phyloP scores from a whole-genome alignment of 1,139 yeast species.

The Debaryomycetaceae sp. region DNA sequence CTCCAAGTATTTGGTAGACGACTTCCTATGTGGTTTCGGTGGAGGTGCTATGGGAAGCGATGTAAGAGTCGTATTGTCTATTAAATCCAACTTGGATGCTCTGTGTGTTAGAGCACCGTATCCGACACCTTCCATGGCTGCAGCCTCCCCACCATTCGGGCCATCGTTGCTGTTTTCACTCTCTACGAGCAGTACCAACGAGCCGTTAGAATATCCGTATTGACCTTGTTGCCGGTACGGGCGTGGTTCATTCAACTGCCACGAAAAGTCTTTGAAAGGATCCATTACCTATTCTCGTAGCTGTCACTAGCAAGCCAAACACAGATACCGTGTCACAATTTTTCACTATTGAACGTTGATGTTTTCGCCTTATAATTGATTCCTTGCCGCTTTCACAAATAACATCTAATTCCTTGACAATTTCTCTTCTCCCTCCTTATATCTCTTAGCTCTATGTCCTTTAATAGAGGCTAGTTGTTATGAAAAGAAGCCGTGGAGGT shows the following conservation, averaged over 20 bases:
- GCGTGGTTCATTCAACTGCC: background rate
- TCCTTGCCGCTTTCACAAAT: no score
- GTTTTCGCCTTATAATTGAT: no score
- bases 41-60: slow-evolving; percentile 69
- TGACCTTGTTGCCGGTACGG: no score
- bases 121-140: background rate
- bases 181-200: background rate
- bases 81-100: slow-evolving; percentile 59
- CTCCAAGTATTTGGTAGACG: background rate
- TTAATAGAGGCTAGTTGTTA: background rate
- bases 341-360: background rate
- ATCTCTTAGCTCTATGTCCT: background rate
- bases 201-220: background rate
- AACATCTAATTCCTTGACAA: no score
- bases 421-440: background rate
- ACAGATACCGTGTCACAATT: background rate
- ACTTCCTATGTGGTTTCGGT: slow-evolving; percentile 15
- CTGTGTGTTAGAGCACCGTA: slow-evolving; percentile 12
- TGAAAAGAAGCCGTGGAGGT: background rate
- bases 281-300: background rate
- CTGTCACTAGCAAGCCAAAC: background rate
- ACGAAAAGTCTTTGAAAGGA: background rate
- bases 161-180: background rate
- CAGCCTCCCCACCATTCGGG: background rate
- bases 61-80: slow-evolving; percentile 60